Percentiles rank a stretch among this genome's conserved stretches.
These are phyloP conservation scores for Dothideomycetidae sp. DNA, from an alignment of 2,329 filamentous ascomycete genomes.

Conservation along the genomic window DNA sequence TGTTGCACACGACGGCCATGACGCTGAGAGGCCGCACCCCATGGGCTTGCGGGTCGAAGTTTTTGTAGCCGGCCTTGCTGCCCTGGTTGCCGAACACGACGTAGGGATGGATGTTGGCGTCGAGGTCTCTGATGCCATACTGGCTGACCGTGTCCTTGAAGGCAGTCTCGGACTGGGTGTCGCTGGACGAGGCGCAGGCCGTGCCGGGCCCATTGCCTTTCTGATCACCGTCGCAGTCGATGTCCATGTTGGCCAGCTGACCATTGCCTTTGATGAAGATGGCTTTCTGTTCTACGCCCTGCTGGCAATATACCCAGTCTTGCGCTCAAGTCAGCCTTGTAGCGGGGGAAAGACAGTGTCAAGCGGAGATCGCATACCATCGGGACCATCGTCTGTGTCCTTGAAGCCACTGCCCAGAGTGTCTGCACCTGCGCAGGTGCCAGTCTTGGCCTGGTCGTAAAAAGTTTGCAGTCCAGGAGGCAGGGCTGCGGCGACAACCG, in stretches of 20 bases:
- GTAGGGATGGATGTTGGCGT: constrained; percentile 39
- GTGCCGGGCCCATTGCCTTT: constrained; percentile 15
- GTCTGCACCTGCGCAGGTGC: too few species aligned
- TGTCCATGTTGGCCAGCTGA: constrained; percentile 41
- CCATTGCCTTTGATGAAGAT: constrained; percentile 37
- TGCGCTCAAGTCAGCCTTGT: neutral
- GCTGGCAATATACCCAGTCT: neutral
- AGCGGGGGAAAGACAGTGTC: too few species aligned
- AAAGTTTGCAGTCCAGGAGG: too few species aligned
- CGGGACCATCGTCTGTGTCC: too few species aligned
- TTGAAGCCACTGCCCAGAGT: too few species aligned
- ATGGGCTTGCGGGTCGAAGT: constrained; percentile 13
- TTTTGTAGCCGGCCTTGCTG: constrained; percentile 19
- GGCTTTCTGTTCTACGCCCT: neutral
- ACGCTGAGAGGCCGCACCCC: constrained; percentile 39
- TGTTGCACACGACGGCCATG: constrained; percentile 41
- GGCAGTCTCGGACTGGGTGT: constrained; percentile 35
- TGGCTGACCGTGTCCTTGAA: constrained; percentile 23
- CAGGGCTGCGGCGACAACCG: too few species aligned
- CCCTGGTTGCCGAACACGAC: constrained; percentile 40
- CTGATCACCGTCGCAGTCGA: constrained; percentile 43
- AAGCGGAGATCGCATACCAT: too few species aligned
- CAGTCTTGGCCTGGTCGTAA: too few species aligned
- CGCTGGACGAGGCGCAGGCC: constrained; percentile 30
- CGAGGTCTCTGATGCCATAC: constrained; percentile 29